phyloP scores from a whole-genome alignment of 2,329 filamentous ascomycete genomes.

The Zopfia rhizophila region DNA sequence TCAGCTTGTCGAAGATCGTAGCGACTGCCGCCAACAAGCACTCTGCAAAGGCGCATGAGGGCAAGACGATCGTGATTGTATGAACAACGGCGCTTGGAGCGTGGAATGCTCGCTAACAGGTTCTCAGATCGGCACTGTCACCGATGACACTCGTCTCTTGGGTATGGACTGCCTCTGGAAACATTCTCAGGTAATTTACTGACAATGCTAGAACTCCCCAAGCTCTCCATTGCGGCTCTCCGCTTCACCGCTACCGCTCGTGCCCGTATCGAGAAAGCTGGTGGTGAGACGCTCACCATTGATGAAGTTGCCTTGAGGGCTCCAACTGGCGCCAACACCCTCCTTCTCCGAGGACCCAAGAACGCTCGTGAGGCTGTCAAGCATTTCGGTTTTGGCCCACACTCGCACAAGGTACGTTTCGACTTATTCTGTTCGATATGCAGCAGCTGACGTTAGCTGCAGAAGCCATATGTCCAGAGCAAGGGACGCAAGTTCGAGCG shows the following conservation, averaged over 20 bases:
- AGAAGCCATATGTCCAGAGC: conserved; percentile 97
- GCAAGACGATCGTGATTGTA: conserved; percentile 87
- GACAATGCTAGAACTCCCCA: conserved; percentile 81
- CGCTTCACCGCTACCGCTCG: conserved; percentile 97
- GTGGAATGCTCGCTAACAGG: conserved; percentile 23
- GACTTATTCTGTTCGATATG: conserved; percentile 21
- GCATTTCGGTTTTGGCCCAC: conserved; percentile 98
- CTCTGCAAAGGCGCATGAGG: conserved; percentile 66
- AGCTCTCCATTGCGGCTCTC: conserved; percentile 92
- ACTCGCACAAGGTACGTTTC: conserved; percentile 87
- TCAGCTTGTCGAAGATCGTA: conserved; percentile 93
- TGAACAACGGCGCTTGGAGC: conserved; percentile 15
- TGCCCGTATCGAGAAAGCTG: conserved; percentile 90
- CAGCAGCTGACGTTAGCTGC: conserved; percentile 28
- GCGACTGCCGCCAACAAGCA: conserved; percentile 64
- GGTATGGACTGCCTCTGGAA: conserved; percentile 17
- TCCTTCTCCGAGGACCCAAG: conserved; percentile 97
- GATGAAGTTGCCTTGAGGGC: conserved; percentile 96
- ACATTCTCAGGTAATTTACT: conserved; percentile 4
- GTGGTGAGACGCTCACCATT: conserved; percentile 93
- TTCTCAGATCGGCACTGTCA: conserved; percentile 80
- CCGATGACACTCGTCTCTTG: conserved; percentile 86
- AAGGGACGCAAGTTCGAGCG: conserved; percentile 99
- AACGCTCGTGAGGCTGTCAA: conserved; percentile 97
- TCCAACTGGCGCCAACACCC: conserved; percentile 95